Conservation (phyloP, 495 filamentous ascomycete genomes). For the Cercophora sp. region DNA sequence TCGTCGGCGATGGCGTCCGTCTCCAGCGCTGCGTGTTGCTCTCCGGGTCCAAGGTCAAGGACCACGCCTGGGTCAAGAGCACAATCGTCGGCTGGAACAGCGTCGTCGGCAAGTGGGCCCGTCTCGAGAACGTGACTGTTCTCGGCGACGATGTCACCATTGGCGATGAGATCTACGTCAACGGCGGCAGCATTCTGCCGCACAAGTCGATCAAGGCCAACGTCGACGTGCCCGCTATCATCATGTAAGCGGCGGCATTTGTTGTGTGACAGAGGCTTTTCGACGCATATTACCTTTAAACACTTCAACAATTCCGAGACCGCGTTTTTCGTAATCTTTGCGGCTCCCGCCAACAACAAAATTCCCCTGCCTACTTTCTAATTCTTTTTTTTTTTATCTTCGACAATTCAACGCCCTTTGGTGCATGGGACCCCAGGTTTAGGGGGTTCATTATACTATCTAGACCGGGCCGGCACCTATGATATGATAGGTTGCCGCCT, state of each 20-base stretch:
- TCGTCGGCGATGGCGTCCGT: constrained; percentile 91
- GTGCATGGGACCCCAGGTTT: no score
- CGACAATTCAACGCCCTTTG: no score
- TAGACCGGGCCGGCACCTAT: no score
- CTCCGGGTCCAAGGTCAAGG: constrained; percentile 88
- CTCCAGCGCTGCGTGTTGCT: constrained; percentile 92
- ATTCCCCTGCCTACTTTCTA: no score
- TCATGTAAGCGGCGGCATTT: constrained; percentile 73
- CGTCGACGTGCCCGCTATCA: constrained; percentile 86
- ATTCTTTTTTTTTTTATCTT: no score
- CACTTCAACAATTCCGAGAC: not conserved
- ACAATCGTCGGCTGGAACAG: constrained; percentile 99
- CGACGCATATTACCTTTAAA: not conserved
- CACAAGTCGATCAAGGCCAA: constrained; percentile 99
- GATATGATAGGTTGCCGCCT: no score
- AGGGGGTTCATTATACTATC: no score
- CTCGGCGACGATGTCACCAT: constrained; percentile 99
- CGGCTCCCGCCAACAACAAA: no score
- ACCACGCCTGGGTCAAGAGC: constrained; percentile 99
- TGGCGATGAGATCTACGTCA: constrained; percentile 97
- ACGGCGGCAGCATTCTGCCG: constrained; percentile 91
- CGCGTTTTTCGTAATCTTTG: no score
- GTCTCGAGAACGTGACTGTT: constrained; percentile 95
- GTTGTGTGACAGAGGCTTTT: not conserved
- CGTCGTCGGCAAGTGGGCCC: constrained; percentile 90